Conservation (phyloP, 805 yeast species). For the Myxozyma neotropica region DNA sequence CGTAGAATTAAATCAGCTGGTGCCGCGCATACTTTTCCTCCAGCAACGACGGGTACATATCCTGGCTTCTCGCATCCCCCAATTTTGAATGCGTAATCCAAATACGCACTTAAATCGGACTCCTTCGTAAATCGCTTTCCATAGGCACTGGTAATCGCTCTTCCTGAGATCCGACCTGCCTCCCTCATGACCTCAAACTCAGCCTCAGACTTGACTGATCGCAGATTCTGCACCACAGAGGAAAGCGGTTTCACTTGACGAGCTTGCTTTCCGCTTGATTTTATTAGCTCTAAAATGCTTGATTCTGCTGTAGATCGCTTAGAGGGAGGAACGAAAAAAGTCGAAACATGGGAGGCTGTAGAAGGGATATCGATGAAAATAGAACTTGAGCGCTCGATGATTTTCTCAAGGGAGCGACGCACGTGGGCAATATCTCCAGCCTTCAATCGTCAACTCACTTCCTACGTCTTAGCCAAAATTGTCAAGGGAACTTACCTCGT, state of each 20-base stretch:
- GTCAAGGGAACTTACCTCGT: constrained; percentile 48
- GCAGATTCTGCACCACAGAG: constrained; percentile 50
- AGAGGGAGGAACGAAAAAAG: constrained; percentile 13
- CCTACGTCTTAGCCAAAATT: background rate
- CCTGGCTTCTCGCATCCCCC: constrained; percentile 92
- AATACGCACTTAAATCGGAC: constrained; percentile 71
- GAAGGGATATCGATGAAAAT: constrained; percentile 56
- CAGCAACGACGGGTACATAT: constrained; percentile 94
- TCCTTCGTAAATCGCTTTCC: constrained; percentile 69
- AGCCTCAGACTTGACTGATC: constrained; percentile 73
- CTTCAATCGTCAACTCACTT: constrained; percentile 25
- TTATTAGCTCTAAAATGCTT: constrained; percentile 17
- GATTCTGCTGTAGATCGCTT: constrained; percentile 17
- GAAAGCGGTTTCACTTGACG: constrained; percentile 44
- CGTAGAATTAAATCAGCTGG: background rate
- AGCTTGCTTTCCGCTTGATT: constrained; percentile 6
- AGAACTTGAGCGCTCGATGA: constrained; percentile 53
- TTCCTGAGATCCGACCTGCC: constrained; percentile 80
- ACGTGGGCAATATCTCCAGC: constrained; percentile 50
- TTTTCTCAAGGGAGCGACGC: constrained; percentile 48
- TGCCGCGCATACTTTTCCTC: constrained; percentile 56
- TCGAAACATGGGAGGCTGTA: constrained; percentile 8
- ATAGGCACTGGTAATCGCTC: constrained; percentile 82
- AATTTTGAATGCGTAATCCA: constrained; percentile 78
- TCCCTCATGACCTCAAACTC: constrained; percentile 79